phyloP scores from a whole-genome alignment of 768 basidiomycete genomes.

The Suillus alpinus region DNA sequence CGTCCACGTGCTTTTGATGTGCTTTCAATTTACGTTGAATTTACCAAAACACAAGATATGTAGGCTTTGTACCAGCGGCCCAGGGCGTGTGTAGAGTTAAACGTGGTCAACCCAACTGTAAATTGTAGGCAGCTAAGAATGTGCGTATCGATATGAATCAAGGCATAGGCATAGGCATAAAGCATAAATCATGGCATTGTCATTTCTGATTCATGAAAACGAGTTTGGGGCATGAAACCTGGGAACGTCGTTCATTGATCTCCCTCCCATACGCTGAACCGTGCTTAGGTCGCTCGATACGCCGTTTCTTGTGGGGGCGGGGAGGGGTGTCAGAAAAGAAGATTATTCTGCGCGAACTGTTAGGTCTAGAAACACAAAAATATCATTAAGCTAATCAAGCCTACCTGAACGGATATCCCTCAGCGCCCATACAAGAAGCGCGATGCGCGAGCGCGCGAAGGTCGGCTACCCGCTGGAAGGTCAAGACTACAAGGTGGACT shows the following conservation, averaged over 20 bases:
- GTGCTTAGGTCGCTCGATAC: slow-evolving; percentile 73
- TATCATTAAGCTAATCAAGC: slow-evolving; percentile 8
- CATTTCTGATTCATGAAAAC: background rate
- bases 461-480: slow-evolving; percentile 45
- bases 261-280: slow-evolving; percentile 65
- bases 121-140: background rate
- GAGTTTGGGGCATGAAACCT: slow-evolving; percentile 6
- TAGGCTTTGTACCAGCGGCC: background rate
- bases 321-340: slow-evolving; percentile 51
- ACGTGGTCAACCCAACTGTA: background rate
- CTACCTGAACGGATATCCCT: slow-evolving; percentile 55
- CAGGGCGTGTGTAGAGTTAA: background rate
- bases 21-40: background rate
- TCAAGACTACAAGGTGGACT: slow-evolving; percentile 20
- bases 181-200: background rate
- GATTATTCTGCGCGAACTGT: slow-evolving; percentile 15
- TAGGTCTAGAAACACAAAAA: background rate
- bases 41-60: background rate
- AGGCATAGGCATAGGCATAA: slow-evolving; percentile 2
- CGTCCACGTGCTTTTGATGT: background rate
- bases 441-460: slow-evolving; percentile 64
- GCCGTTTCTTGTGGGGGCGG: slow-evolving; percentile 70
- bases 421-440: slow-evolving; percentile 66
- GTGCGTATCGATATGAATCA: background rate
- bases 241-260: slow-evolving; percentile 19